These are phyloP conservation scores for Acacia crassicarpa DNA, from an alignment of 306 rosid species.

Conservation along the genomic window DNA sequence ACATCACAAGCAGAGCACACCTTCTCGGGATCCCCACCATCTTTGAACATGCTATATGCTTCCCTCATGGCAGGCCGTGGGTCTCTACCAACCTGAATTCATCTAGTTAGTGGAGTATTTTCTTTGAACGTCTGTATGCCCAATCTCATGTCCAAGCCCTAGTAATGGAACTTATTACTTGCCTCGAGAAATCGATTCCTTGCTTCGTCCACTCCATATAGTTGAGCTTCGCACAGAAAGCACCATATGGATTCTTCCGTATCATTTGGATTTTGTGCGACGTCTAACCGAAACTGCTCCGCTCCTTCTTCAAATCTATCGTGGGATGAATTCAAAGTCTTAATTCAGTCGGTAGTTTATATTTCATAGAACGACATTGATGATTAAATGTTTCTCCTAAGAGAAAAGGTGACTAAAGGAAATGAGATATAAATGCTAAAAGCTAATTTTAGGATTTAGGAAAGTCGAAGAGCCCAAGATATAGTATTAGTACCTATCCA, in stretches of 20 bases:
- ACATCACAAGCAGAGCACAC: conserved; percentile 38
- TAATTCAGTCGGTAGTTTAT: not conserved
- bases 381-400: not conserved
- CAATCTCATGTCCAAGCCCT: not conserved
- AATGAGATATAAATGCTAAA: not conserved
- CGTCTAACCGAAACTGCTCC: conserved; percentile 89
- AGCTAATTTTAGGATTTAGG: not conserved
- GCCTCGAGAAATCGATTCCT: conserved; percentile 79
- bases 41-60: conserved; percentile 78
- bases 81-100: conserved; percentile 80
- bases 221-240: conserved; percentile 89
- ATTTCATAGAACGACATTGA: not conserved
- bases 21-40: conserved; percentile 88
- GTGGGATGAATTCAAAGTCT: conserved; percentile 13
- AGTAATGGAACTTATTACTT: conserved; percentile 22
- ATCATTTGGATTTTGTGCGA: conserved; percentile 92
- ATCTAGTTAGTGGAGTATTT: conserved; percentile 9
- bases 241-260: conserved; percentile 97
- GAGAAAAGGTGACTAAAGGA: not conserved
- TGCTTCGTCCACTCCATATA: conserved; percentile 79
- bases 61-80: conserved; percentile 81
- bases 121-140: not conserved
- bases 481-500: not conserved
- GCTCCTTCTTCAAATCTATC: conserved; percentile 86
- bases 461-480: not conserved